Base-by-base conservation (phyloP, 306 rosid genomes). In the Cicer bijugum region DNA sequence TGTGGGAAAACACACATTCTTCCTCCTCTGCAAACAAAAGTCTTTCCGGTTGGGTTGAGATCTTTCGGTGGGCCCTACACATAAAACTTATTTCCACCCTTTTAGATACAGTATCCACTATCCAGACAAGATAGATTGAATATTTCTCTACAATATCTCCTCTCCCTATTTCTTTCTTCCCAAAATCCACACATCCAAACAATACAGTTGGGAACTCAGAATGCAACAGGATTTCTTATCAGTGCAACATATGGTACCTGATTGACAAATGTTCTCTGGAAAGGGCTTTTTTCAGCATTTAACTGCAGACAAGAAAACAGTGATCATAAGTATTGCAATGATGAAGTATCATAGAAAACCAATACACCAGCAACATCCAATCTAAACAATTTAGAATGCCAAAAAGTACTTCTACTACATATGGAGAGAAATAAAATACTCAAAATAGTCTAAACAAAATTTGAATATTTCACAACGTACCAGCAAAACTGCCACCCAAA, bases 281-380 rank as follows among this genome's bases (percentile, higher is more conserved):
- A 92, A 84, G 97, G 97, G 66, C 99, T 95, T 89, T 95, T 95
- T 38, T 90, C 97, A 63, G 82, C 93, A 87, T 95, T 95, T 85
- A 95, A 88, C 99, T 95, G 97, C 88, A 84, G 73, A 82, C 44
- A 74, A 79, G 68, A 79, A 75, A 62, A 71, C 50, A 63, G 39
- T 45, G 53, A 56, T 33, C 59, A 75, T 79, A 71, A 87, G 84
- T 35, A 68, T 28, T 60, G 58, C 59, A 43, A 12, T 69, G 37
- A 55, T 47, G 56, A 69, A 70, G 61, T 15, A 74, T 47, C 14
- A 43, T 16, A 65, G 2, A 50, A 74, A 70, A 65, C 74, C 11
- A 23, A 23, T 35, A 72, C 12, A 57, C 69, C 67, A 67, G 20
- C 38, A 37, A 76, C 50, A 60, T 38, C 57, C 47, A 45, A 70